These are phyloP conservation scores for Vitis rupestris DNA, from an alignment of 164 flowering plant species.

Conservation along the genomic window DNA sequence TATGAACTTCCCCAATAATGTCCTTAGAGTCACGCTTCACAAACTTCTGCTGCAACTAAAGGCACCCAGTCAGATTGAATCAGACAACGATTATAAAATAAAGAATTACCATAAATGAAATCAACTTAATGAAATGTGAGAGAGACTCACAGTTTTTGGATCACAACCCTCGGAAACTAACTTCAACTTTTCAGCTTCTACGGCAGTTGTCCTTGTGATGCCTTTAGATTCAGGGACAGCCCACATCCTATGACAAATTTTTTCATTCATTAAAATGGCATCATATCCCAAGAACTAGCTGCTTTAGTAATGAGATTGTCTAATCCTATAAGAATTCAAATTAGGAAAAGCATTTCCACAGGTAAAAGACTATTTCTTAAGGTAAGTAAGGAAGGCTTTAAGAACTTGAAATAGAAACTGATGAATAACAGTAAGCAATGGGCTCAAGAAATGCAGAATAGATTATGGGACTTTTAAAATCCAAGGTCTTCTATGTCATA, in stretches of 20 bases:
- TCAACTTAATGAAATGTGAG: background rate
- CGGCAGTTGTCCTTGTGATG: constrained; percentile 28
- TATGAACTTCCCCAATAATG: constrained; percentile 38
- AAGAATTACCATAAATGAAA: background rate
- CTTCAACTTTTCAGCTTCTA: constrained; percentile 47
- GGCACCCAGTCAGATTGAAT: constrained; percentile 7
- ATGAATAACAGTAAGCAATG: too few species aligned
- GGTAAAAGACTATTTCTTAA: background rate
- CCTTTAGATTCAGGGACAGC: constrained; percentile 44
- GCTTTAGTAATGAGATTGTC: background rate
- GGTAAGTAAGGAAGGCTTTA: background rate
- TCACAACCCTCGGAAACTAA: constrained; percentile 59
- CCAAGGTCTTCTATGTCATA: too few species aligned
- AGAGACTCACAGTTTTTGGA: constrained; percentile 36
- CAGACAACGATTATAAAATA: background rate
- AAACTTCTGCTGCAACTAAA: constrained; percentile 32
- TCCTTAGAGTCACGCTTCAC: constrained; percentile 40
- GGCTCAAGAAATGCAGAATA: too few species aligned
- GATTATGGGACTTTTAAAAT: too few species aligned
- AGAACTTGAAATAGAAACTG: background rate
- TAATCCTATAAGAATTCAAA: background rate
- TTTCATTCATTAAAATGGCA: background rate
- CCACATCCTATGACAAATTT: constrained; percentile 39
- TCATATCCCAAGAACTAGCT: background rate
- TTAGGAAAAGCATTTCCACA: background rate